phyloP scores from a whole-genome alignment of 75 land plant genomes.

The Chamaecyparis obtusa region DNA sequence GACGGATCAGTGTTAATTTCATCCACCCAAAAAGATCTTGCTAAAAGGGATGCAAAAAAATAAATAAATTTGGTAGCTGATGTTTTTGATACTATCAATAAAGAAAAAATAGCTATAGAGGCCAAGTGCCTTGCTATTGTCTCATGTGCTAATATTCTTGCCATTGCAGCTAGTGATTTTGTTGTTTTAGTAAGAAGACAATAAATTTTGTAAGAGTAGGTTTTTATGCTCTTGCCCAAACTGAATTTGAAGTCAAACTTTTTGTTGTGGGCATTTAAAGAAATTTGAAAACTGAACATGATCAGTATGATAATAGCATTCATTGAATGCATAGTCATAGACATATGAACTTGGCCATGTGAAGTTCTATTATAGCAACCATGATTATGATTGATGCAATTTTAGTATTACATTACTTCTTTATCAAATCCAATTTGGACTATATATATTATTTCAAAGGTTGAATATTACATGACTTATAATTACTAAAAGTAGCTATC shows the following conservation, averaged over 20 bases:
- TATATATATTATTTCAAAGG: neutral
- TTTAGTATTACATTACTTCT: no score
- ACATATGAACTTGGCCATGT: neutral
- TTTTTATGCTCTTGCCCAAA: neutral
- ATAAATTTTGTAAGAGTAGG: neutral
- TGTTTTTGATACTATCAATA: conserved; percentile 12
- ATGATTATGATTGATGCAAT: neutral
- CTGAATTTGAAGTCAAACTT: neutral
- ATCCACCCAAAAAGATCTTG: conserved; percentile 8
- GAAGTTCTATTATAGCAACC: neutral
- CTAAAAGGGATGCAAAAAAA: conserved; percentile 18
- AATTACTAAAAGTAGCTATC: neutral
- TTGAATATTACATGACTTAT: neutral
- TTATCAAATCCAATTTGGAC: neutral
- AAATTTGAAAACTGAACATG: neutral
- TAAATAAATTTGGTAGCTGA: conserved; percentile 14
- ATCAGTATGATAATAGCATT: neutral
- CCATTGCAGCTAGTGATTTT: conserved; percentile 22
- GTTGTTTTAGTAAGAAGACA: conserved; percentile 14
- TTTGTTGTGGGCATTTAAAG: neutral
- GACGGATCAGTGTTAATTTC: conserved; percentile 28
- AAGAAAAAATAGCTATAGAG: conserved; percentile 21
- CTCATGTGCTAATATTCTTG: conserved; percentile 30
- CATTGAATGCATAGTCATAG: neutral
- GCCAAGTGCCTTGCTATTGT: conserved; percentile 21